A percentile compares a stretch with the other conserved stretches of the same genome.
These are phyloP conservation scores for Camellia oleifera DNA, from an alignment of 179 eudicot species.

Conservation along the genomic window DNA sequence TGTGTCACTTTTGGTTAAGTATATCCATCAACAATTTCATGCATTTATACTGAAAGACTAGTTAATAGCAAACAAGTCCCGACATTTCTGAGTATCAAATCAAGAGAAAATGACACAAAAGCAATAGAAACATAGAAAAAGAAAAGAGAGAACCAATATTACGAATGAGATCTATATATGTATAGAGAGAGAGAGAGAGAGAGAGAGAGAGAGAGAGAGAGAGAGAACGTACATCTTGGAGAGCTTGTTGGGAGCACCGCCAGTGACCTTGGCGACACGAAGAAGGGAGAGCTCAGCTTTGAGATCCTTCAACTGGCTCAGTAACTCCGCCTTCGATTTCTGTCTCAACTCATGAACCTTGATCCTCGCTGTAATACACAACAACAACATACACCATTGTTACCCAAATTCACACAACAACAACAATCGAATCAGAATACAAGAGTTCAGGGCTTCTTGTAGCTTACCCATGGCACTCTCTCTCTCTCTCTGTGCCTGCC, in stretches of 20 bases:
- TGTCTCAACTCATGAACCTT: conserved; percentile 73
- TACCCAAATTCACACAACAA: background rate
- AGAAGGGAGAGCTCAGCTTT: conserved; percentile 71
- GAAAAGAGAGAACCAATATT: background rate
- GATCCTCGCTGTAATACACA: conserved; percentile 40
- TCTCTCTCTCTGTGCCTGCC: background rate
- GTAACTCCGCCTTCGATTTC: conserved; percentile 47
- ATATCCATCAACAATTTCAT: too few species aligned
- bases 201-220: conserved; percentile 6
- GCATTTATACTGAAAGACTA: background rate
- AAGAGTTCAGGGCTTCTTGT: background rate
- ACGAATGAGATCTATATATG: background rate
- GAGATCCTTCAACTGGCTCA: conserved; percentile 51
- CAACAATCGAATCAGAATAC: background rate
- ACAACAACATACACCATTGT: too few species aligned
- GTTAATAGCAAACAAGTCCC: too few species aligned
- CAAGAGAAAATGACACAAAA: too few species aligned
- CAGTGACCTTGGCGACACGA: conserved; percentile 77
- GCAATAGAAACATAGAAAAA: background rate
- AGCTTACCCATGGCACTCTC: conserved; percentile 7
- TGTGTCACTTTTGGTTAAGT: background rate
- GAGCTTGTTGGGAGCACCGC: conserved; percentile 80
- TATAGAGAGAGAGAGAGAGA: conserved; percentile 5
- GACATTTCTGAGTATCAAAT: too few species aligned
- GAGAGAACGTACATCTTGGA: conserved; percentile 51